Percentiles rank a stretch among this genome's conserved stretches.
Conservation (phyloP, 495 filamentous ascomycete species). For the Lepidopterella palustris region DNA sequence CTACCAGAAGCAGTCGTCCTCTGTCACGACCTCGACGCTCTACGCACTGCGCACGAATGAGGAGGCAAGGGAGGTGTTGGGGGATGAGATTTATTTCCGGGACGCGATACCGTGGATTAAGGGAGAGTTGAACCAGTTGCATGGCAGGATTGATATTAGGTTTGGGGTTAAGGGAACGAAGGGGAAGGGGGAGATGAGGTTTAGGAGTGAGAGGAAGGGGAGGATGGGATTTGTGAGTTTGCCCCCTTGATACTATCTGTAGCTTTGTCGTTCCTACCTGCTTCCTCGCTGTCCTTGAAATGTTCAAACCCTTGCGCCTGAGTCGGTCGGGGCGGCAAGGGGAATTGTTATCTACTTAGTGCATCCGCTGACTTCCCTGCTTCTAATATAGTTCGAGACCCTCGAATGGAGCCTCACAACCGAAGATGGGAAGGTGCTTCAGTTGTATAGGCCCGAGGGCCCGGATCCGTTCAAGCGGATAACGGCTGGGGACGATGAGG, state of each 20-base stretch:
- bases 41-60: constrained; percentile 82
- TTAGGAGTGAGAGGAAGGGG: constrained; percentile 65
- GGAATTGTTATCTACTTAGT: no score
- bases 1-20: constrained; percentile 85
- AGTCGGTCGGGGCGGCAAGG: not conserved
- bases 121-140: constrained; percentile 89
- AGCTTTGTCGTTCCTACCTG: not conserved
- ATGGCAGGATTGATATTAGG: constrained; percentile 79
- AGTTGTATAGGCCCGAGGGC: constrained; percentile 28
- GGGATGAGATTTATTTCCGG: constrained; percentile 89
- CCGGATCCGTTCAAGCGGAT: constrained; percentile 4
- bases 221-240: constrained; percentile 64
- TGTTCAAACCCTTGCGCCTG: not conserved
- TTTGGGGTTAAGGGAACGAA: constrained; percentile 85
- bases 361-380: not conserved
- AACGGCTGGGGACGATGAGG: not conserved
- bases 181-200: constrained; percentile 65
- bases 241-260: not conserved
- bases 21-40: constrained; percentile 74
- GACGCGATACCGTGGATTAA: constrained; percentile 86
- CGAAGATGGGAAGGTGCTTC: constrained; percentile 42
- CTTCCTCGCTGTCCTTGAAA: not conserved
- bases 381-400: constrained; percentile 66
- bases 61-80: constrained; percentile 65
- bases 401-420: constrained; percentile 97